Evolutionary conservation across 2,329 filamentous ascomycete species (phyloP), one percentile per base, ranked within the genome.

Genomic region (Sporothrix phasma): DNA sequence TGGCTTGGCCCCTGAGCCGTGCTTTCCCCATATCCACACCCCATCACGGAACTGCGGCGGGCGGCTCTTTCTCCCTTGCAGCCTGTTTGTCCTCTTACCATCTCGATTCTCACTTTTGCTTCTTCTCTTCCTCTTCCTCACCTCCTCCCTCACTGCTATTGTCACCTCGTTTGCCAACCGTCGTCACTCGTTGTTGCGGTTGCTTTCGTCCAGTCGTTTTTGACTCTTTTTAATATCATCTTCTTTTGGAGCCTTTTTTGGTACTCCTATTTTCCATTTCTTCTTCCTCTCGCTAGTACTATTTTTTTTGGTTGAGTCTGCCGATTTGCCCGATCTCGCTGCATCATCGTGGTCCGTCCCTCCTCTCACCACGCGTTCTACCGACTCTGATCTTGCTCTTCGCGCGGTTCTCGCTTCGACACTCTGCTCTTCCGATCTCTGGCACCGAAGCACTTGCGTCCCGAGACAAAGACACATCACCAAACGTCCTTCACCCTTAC

Each of bases 181-280:
- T 37, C 78, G 78, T 84, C 84, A 82, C 78, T 86, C 83, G 83
- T 79, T 85, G 76, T 79, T 80, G 79, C 79, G 78, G 76, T 72
- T 76, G 76, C 71, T 68, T 67, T 64, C 47, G 60, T 69, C 63
- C 74, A 66, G 69, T 78, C 76, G 73, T 75, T 79, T n/a, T 51
- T 39, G n/a, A 34, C 31, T 47, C 19, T 70, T 68, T 67, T 64
- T 63, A 64, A 68, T 59, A n/a, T 63, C 46, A 7, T 31, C 34
- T 58, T 41, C 19, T 64, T 17, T 8, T 24, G 17, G 26, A 31
- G 41, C 11, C 22, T 22, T 29, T 22, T 51, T 41, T 37, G 5
- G 13, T 39, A 1, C 39, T 54, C 8, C 43, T 6, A 24, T 45
- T 34, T 34, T 15, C 49, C 49, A 63, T 58, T 66, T 67, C 61